Base-by-base conservation (phyloP, 805 yeast species). In the Barnettozyma wickerhamii region DNA sequence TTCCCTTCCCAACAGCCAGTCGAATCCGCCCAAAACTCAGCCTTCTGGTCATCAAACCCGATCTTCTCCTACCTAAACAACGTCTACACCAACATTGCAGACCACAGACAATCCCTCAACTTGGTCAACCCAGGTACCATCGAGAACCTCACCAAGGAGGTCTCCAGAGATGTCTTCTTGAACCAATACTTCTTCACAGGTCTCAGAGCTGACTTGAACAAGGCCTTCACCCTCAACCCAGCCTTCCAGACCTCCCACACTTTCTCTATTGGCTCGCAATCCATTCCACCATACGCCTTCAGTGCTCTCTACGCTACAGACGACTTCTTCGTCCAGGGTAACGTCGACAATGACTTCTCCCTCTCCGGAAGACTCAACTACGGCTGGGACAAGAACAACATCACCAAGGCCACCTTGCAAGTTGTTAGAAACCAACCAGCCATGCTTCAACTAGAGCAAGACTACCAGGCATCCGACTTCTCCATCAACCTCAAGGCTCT, bases 161-260 rank as follows among this genome's bases (percentile, higher is more conserved):
- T 89, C 44, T 71, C 90, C 49, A 83, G 90, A 66, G 98, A 91
- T 61, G 97, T 91, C 24, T 88, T 93, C 62, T 74, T 89, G 55
- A 79, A 77, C 59, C 95, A 89, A 62, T 85, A 86, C 70, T 81
- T 83, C 66, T 91, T 91, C 75, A 83, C 95, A 30, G 99, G 99
- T 45, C 75, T 93, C 59, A 84, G 96, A 63, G 99, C 98, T 43
- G 99, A 93, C 65, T 77, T 93, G 56, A 85, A 87, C 70, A 91
- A 91, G 74, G 87, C 90, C 12, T 88, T 93, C 60, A 69, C 84
- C 49, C 75, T 90, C 75, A 81, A 81, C 66, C 99, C 99, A 43
- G 90, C 87, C 44, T 93, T 93, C 83, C 98, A 93, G 74, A 85
- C 95, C 44, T 84, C 96, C 48, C 99, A 93, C 64, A 83, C 96